These are phyloP conservation scores for Phenoliferia sp. DNA, from an alignment of 1,284 basidiomycete species.

Conservation along the genomic window DNA sequence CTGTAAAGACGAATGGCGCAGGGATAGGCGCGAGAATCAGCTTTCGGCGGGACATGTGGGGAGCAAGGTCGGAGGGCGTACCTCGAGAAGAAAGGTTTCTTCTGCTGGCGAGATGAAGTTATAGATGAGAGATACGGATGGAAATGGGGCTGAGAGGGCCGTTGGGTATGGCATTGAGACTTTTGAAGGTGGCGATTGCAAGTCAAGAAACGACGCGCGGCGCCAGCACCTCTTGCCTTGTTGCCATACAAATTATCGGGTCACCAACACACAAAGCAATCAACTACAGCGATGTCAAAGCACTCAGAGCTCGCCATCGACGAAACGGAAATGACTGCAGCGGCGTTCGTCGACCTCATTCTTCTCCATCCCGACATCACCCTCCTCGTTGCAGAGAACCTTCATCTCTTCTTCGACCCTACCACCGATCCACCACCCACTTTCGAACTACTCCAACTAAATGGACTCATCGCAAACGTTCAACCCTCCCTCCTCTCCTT, in stretches of 20 bases:
- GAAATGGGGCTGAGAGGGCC: not conserved
- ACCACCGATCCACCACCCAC: not conserved
- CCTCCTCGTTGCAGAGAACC: not conserved
- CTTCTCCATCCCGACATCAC: not conserved
- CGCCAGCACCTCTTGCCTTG: too few relatives aligned
- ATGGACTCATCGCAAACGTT: not conserved
- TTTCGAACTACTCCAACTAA: not conserved
- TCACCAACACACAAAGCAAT: too few relatives aligned
- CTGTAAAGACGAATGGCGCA: constrained; percentile 5
- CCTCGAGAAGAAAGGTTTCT: constrained; percentile 16
- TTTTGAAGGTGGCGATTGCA: too few relatives aligned
- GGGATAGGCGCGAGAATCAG: not conserved
- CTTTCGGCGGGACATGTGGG: not conserved
- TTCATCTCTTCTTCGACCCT: not conserved
- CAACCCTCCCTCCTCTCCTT: not conserved
- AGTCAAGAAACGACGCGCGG: too few relatives aligned
- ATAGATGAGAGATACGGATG: constrained; percentile 16
- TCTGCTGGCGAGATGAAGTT: constrained; percentile 18
- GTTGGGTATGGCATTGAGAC: not conserved
- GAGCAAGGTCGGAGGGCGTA: not conserved
- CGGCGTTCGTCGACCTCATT: too few relatives aligned
- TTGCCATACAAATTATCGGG: too few relatives aligned
- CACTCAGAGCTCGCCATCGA: too few relatives aligned
- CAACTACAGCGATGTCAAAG: too few relatives aligned
- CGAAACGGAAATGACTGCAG: too few relatives aligned